Base-by-base conservation (phyloP, 805 yeast species). In the Naumovozyma castellii region DNA sequence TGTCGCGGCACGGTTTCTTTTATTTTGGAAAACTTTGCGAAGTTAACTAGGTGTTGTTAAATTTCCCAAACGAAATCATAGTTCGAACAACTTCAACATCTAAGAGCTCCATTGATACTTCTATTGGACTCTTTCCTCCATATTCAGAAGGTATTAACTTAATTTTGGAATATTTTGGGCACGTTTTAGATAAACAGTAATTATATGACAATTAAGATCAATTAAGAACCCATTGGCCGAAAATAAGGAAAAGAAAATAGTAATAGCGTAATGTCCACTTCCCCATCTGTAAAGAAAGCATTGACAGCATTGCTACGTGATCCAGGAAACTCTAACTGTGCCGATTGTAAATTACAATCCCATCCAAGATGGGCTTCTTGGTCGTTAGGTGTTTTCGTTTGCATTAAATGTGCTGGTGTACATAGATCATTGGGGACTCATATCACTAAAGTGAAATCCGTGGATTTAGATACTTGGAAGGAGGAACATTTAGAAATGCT, bases 351-450 rank as follows among this genome's bases (percentile, higher is more conserved):
- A 61, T 72, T 78, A 0, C 73, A 90, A 0, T 73, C 81, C 28
- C 94, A 90, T 61, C 98, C 98, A 17, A 73, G 97, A 40, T 90
- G 98, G 98, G 96, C 97, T 9, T 80, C 94, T 15, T 90, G 97
- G 96, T 87, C 82, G 51, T 62, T 90, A 39, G 98, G 98, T 18
- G 77, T 92, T 41, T 88, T 92, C 54, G 74, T 90, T 32, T 90
- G 98, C 62, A 90, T 90, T 47, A 72, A 92, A 52, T 90, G 98
- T 62, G 88, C 97, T 1, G 98, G 98, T 1, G 83, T 90, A 46
- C 98, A 90, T 59, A 72, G 97, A 56, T 76, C 90, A 38, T 78
- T 90, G 80, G 97, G 98, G 1, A 88, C 97, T 0, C 98, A 90
- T 63, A 86, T 90, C 35, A 80, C 94, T 20, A 73, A 85, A 55